phyloP scores from a whole-genome alignment of 805 yeast species.

The Suhomyces vadensis region DNA sequence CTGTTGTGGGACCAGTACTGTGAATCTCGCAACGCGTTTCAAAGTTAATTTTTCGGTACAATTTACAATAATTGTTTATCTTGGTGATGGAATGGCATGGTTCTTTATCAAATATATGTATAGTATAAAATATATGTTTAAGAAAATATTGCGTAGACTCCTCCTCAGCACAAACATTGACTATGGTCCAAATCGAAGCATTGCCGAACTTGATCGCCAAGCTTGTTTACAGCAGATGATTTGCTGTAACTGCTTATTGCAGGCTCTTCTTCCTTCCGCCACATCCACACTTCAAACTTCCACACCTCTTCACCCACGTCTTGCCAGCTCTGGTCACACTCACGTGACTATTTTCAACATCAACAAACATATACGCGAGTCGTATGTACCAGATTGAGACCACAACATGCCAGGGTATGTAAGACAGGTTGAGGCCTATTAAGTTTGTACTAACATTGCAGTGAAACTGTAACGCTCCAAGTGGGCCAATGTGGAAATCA shows the following conservation, averaged over 20 bases:
- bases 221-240: no score
- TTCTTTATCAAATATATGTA: constrained; percentile 2
- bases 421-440: no score
- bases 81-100: neutral
- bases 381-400: neutral
- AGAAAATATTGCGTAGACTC: no score
- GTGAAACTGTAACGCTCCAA: constrained; percentile 72
- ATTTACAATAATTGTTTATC: constrained; percentile 6
- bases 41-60: constrained; percentile 8
- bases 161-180: no score
- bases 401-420: constrained; percentile 31
- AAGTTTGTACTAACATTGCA: constrained; percentile 24
- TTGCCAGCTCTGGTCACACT: no score
- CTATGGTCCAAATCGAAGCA: neutral
- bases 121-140: constrained; percentile 1
- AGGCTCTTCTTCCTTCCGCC: no score
- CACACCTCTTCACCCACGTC: no score
- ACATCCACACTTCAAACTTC: no score
- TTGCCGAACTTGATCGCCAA: no score
- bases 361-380: constrained; percentile 3
- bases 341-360: neutral
- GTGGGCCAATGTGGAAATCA: constrained; percentile 97
- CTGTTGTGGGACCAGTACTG: neutral
- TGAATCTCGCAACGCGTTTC: neutral
- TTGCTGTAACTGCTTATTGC: no score